Evolutionary conservation across 2,329 filamentous ascomycete genomes (phyloP).

Genomic region (Claviceps maximensis): DNA sequence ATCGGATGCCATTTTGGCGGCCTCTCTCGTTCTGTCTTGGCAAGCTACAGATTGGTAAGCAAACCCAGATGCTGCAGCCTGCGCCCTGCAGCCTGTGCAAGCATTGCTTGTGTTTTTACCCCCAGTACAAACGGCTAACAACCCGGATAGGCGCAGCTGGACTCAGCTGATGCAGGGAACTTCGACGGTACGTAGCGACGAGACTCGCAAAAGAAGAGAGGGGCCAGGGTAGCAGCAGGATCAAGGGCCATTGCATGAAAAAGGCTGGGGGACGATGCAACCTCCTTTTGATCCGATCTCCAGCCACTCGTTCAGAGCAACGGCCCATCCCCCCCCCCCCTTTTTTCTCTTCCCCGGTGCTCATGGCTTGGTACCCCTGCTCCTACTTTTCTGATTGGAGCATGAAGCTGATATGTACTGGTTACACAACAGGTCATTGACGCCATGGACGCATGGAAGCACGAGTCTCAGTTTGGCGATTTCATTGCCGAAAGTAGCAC

Average conservation of each 20-base stretch:
- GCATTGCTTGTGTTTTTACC: background rate
- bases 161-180: slow-evolving; percentile 85
- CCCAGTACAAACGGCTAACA: slow-evolving; percentile 10
- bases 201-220: background rate
- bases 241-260: too few relatives aligned
- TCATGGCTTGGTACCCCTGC: background rate
- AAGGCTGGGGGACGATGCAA: too few relatives aligned
- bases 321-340: too few relatives aligned
- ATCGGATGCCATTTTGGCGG: slow-evolving; percentile 81
- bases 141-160: slow-evolving; percentile 66
- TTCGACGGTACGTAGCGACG: slow-evolving; percentile 53
- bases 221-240: background rate
- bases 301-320: too few relatives aligned
- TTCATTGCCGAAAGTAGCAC: slow-evolving; percentile 71
- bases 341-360: background rate
- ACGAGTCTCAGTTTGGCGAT: slow-evolving; percentile 74
- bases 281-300: too few relatives aligned
- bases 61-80: slow-evolving; percentile 1
- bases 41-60: slow-evolving; percentile 89
- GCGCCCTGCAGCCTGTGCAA: too few relatives aligned
- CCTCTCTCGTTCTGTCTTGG: slow-evolving; percentile 87
- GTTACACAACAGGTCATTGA: slow-evolving; percentile 55
- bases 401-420: background rate
- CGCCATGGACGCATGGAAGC: slow-evolving; percentile 83
- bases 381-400: background rate